Evolutionary conservation across 1,284 basidiomycete species (phyloP), one percentile per base, ranked within the genome.

Genomic region (Golubevia sp.): DNA sequence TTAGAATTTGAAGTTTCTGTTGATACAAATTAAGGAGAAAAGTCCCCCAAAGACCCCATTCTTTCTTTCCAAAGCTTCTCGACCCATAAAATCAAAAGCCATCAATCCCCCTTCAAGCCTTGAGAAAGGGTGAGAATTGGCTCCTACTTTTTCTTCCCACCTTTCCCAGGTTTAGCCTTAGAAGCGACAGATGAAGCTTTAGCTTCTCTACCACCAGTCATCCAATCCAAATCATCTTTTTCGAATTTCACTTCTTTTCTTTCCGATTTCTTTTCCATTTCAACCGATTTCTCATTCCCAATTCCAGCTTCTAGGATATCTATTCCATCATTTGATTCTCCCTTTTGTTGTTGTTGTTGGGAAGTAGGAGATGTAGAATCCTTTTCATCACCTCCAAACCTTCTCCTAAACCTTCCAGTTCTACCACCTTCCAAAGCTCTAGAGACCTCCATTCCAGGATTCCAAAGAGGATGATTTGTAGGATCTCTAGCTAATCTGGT

Each of bases 381-480:
- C 27, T 65, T 68, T 30, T 64, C 66, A 0, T 63, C 67, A 8
- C 68, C 73, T 23, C 70, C 73, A 67, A 82, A 82, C 51, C 77
- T 66, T 49, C 71, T 74, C 25, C 77, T 62, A 73, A 82, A 82
- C 11, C 80, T 63, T 7, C 76, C 77, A 2, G 81, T 70, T 25
- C 80, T 70, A 13, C 80, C 80, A 58, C 70, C 73, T 67, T 82
- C 78, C 48, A 72, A 68, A 58, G 68, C 71, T 30, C 63, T 59
- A 18, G 57, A 21, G 27, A 26, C 18, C 24, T 64, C 62, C 53
- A 63, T 48, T 8, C 25, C 52, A 1, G 77, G 79, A 67, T 81
- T 81, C 79, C 80, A 81, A 55, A 82, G 69, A 25, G 79, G 78
- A 63, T 81, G 77, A 67, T 81, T 82, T 34, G 76, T 79, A 13